Percentiles rank a stretch among this genome's conserved stretches.
phyloP scores from a whole-genome alignment of 139 green algal genomes.

The Yamagishiella unicocca region DNA sequence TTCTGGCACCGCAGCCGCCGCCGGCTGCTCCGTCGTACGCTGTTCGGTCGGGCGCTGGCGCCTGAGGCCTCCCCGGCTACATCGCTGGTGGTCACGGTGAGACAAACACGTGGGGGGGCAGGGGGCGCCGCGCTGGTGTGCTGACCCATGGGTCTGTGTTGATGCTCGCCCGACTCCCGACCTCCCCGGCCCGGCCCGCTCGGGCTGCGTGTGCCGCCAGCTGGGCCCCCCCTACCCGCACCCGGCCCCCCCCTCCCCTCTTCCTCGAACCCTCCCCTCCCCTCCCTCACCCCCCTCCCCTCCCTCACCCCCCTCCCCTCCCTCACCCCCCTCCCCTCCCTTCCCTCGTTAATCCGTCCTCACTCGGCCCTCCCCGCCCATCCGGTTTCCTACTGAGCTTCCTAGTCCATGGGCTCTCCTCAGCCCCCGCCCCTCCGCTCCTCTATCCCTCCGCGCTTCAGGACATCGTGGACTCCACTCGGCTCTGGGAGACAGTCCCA shows the following conservation, averaged over 20 bases:
- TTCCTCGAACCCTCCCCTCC: too few species aligned
- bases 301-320: not conserved
- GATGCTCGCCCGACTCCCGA: too few species aligned
- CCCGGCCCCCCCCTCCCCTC: too few species aligned
- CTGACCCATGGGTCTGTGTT: too few species aligned
- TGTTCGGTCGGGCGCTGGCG: conserved; percentile 23
- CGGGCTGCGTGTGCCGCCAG: too few species aligned
- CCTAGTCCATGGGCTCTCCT: not conserved
- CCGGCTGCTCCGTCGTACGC: not conserved
- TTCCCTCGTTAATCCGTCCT: too few species aligned
- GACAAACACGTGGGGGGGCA: not conserved
- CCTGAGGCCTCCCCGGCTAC: not conserved
- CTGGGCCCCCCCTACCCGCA: too few species aligned
- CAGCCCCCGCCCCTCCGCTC: too few species aligned
- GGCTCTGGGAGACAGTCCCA: conserved; percentile 35
- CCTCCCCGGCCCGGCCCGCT: too few species aligned
- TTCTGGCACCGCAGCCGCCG: not conserved
- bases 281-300: not conserved
- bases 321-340: not conserved
- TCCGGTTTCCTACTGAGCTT: not conserved
- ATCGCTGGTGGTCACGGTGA: conserved; percentile 35
- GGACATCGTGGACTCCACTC: conserved; percentile 43
- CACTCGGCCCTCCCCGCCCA: not conserved
- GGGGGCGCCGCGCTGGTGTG: too few species aligned
- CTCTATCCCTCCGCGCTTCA: not conserved